phyloP scores from a whole-genome alignment of 352 stramenopile genomes.

The Phytophthora podocarpi region DNA sequence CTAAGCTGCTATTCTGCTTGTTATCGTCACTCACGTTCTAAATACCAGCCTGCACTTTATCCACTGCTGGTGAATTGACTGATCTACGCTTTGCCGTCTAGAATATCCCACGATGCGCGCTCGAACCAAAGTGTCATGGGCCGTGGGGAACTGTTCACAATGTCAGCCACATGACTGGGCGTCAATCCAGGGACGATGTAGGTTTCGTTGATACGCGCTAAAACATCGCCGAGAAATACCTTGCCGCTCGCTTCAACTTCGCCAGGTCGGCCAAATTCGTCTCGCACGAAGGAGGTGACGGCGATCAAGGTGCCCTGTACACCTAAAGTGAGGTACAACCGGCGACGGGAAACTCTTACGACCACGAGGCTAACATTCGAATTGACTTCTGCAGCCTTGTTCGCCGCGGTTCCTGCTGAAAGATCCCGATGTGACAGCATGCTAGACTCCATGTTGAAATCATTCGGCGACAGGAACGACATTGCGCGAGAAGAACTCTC shows the following conservation, averaged over 20 bases:
- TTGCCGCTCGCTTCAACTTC: slow-evolving; percentile 78
- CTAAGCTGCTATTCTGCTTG: slow-evolving; percentile 9
- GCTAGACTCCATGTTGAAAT: slow-evolving; percentile 36
- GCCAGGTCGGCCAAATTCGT: slow-evolving; percentile 48
- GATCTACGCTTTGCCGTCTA: slow-evolving; percentile 41
- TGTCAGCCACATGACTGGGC: slow-evolving; percentile 47
- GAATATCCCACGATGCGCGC: slow-evolving; percentile 65
- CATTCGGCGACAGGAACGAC: slow-evolving; percentile 58
- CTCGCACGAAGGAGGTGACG: slow-evolving; percentile 64
- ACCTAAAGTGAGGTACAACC: slow-evolving; percentile 66
- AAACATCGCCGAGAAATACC: slow-evolving; percentile 65
- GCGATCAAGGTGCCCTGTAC: slow-evolving; percentile 52
- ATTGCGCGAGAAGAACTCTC: slow-evolving; percentile 18
- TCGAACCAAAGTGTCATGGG: slow-evolving; percentile 67
- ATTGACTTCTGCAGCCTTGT: neutral
- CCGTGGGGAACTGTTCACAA: slow-evolving; percentile 44
- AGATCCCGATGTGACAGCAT: slow-evolving; percentile 9
- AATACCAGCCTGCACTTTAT: slow-evolving; percentile 21
- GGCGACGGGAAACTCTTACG: slow-evolving; percentile 42
- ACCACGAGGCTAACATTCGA: slow-evolving; percentile 35
- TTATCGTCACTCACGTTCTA: slow-evolving; percentile 15
- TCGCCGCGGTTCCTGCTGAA: neutral
- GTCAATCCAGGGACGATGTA: slow-evolving; percentile 34
- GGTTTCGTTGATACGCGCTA: slow-evolving; percentile 58
- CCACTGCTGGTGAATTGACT: slow-evolving; percentile 6